Evolutionary conservation across 2,329 filamentous ascomycete species (phyloP), one percentile per base, ranked within the genome.

Genomic region (Microdochium trichocladiopsis): DNA sequence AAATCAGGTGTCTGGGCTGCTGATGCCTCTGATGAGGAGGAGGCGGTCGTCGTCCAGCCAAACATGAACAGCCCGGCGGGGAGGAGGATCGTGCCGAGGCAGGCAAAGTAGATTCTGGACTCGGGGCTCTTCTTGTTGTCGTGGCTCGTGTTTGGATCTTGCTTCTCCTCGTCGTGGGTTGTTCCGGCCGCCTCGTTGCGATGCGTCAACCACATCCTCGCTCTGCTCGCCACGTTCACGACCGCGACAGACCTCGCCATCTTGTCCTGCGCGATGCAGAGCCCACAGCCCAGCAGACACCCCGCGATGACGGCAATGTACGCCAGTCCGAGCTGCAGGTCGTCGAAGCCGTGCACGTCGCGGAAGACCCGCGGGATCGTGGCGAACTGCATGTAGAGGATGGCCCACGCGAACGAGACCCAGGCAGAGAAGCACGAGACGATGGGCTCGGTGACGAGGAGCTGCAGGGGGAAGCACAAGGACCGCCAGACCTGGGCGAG

Each of bases 31-130:
- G n/a, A n/a, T 8, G 28, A 31, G 28, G 28, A 8, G 14, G 28
- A 31, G 28, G 28, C 14, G 53, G 75, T 80, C 1, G 82, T 80
- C 0, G 86, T 84, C 78, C 87, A 90, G 10, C 87, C 87, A 59
- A 92, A 91, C 75, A 88, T 84, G 69, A 93, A 91, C 3, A 95
- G 74, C 0, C 92, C 92, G 2, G 85, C 77, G 0, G 92, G 92
- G 33, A 96, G 79, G 1, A 95, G 72, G 0, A 82, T 76, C 23
- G 85, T 84, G 50, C 89, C 84, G 33, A 94, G 66, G 66, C 91
- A 96, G 9, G 87, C 80, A 63, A 93, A 31, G 28, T 31, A 31
- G 28, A 31, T 31, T 14, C 28, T 31, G 8, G 28, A 31, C 28
- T 31, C 28, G 28, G 28, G 28, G 14, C 28, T 31, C 14, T 31